These are phyloP conservation scores for Skeletonema grethae DNA, from an alignment of 108 stramenopile genomes.

Conservation along the genomic window DNA sequence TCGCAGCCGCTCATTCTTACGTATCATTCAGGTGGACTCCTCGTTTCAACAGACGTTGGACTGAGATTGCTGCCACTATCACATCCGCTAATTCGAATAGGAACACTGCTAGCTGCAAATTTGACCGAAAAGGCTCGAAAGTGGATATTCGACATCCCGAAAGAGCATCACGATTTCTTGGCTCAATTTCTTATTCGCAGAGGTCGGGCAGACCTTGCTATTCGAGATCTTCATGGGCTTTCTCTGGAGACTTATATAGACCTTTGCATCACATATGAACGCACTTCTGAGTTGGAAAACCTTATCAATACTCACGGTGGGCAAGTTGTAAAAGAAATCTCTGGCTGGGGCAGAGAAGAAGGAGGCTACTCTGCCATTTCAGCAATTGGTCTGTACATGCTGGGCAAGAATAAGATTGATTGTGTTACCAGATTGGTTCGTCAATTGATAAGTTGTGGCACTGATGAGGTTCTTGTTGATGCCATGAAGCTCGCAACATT, in stretches of 20 bases:
- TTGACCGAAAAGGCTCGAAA: constrained; percentile 59
- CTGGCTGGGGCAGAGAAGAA: constrained; percentile 61
- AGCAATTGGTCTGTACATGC: constrained; percentile 66
- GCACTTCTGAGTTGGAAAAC: constrained; percentile 65
- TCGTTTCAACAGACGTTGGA: constrained; percentile 70
- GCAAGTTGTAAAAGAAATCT: constrained; percentile 53
- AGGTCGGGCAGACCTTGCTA: constrained; percentile 63
- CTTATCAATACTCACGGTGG: constrained; percentile 57
- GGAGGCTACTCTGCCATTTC: constrained; percentile 53
- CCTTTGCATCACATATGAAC: constrained; percentile 67
- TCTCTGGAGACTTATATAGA: constrained; percentile 77
- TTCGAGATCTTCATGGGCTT: constrained; percentile 59
- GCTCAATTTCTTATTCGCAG: constrained; percentile 75
- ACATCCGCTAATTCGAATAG: constrained; percentile 74
- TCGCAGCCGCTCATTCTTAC: constrained; percentile 72
- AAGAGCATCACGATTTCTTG: constrained; percentile 65
- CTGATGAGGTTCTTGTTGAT: constrained; percentile 31
- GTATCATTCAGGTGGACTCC: constrained; percentile 75
- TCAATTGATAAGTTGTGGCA: constrained; percentile 21
- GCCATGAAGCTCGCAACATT: constrained; percentile 43
- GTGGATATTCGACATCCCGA: constrained; percentile 72
- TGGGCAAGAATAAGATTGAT: constrained; percentile 65
- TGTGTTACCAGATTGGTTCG: constrained; percentile 18
- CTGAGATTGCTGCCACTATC: constrained; percentile 61
- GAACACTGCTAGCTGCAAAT: constrained; percentile 70